Base-by-base conservation (phyloP, 2,329 filamentous ascomycete genomes). In the Cylindrodendrum hubeiense region DNA sequence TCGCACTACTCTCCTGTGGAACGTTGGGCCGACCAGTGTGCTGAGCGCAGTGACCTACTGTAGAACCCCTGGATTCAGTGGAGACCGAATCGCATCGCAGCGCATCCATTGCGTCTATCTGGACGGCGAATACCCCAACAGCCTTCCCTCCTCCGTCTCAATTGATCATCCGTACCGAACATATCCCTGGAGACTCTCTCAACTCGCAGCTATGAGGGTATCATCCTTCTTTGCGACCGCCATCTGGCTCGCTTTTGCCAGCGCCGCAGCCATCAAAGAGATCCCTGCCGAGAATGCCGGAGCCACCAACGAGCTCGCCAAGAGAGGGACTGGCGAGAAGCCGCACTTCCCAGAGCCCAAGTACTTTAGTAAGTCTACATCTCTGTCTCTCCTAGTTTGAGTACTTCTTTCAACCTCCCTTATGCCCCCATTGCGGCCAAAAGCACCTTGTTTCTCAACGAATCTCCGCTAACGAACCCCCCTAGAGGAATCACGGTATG, bases 401-500 rank as follows among this genome's bases (percentile, higher is more conserved):
- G 21, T 49, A 13, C 28, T 52, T 43, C 30, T 17, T 13, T 34
- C 19, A 17, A 9, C 56, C 26, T 30, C 28, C 39, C 30, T 46
- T 39, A 28, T 50, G n/a, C n/a, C n/a, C n/a, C n/a, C n/a, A n/a
- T n/a, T n/a, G n/a, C n/a, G n/a, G n/a, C n/a, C n/a, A n/a, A 61
- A 47, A 21, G 1, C 9, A 41, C 7, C 17, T 19, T 7, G 15
- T 28, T n/a, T 37, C 24, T 24, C 13, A 19, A 33, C 17, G 51
- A 62, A 50, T 12, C 6, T 22, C 13, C 19, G 53, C 65, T 71
- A 33, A 69, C 65, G 21, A 19, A 24, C 30, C 13, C n/a, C 43
- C 3, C 9, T 30, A 75, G 73, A 43, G 24, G 73, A 75, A 53
- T 62, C 73, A 24, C 10, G 34, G 73, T 75, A 53, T 65, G 73